Evolutionary conservation across 1,284 basidiomycete species (phyloP).

Genomic region (Papiliotrema nemorosa): DNA sequence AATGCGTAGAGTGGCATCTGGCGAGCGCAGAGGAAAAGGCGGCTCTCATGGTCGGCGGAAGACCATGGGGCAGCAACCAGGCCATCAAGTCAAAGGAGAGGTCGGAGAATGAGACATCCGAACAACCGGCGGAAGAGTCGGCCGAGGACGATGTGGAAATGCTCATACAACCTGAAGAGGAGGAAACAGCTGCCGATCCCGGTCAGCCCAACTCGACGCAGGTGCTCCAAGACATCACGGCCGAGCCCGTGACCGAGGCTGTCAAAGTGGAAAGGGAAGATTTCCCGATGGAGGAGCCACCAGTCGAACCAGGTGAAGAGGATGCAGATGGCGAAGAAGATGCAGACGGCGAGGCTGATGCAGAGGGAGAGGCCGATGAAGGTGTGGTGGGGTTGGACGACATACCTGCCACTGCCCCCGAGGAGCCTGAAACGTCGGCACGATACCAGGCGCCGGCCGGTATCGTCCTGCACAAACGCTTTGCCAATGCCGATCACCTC

Average conservation of each 20-base stretch:
- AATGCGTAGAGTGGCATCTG: constrained; percentile 83
- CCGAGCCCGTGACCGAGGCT: constrained; percentile 16
- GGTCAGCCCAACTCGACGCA: constrained; percentile 22
- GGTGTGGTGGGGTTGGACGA: constrained; percentile 31
- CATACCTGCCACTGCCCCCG: constrained; percentile 3
- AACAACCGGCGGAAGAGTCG: constrained; percentile 6
- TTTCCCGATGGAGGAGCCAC: constrained; percentile 2
- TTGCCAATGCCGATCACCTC: constrained; percentile 31
- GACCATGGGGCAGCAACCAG: constrained; percentile 38
- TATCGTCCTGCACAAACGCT: constrained; percentile 36
- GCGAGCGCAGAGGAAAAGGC: constrained; percentile 66
- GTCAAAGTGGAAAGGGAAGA: constrained; percentile 11
- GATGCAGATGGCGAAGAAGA: constrained; percentile 25
- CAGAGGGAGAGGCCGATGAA: constrained; percentile 20
- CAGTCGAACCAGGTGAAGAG: constrained; percentile 3
- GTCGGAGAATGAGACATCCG: background rate
- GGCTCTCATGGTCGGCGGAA: constrained; percentile 56
- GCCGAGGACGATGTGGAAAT: constrained; percentile 45
- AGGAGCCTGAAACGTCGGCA: background rate
- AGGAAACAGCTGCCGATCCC: constrained; percentile 10
- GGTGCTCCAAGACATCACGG: constrained; percentile 32
- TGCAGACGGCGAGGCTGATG: constrained; percentile 31
- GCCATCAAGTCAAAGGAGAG: background rate
- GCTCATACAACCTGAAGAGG: constrained; percentile 30
- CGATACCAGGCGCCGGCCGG: constrained; percentile 28